A percentile compares a stretch with the other conserved stretches of the same genome.
Conservation (phyloP, 345 rosid species). For the Pistacia integerrima region DNA sequence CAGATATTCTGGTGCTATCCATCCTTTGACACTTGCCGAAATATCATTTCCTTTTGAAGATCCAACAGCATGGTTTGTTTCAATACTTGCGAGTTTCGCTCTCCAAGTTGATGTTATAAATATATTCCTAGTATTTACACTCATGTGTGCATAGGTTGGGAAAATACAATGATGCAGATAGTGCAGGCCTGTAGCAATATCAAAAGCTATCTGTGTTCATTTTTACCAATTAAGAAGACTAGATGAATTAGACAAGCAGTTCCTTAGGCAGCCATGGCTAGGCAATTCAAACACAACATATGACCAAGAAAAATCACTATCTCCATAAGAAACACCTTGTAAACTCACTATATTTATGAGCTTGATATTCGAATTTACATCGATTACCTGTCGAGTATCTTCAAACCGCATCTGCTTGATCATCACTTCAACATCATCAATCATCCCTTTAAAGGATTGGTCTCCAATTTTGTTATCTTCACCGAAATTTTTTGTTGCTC, state of each 20-base stretch:
- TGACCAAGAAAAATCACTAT: slow-evolving; percentile 38
- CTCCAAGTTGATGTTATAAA: slow-evolving; percentile 48
- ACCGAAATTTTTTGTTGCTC: no score
- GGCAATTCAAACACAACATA: slow-evolving; percentile 13
- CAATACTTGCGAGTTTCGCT: slow-evolving; percentile 51
- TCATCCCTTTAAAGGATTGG: no score
- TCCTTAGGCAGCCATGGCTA: slow-evolving; percentile 50
- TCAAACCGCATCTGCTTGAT: no score
- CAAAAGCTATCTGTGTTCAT: slow-evolving; percentile 43
- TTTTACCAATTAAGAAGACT: slow-evolving; percentile 35
- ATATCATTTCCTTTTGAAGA: slow-evolving; percentile 15
- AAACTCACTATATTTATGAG: slow-evolving; percentile 52
- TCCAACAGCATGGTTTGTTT: slow-evolving; percentile 18
- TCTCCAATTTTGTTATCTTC: no score
- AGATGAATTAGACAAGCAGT: slow-evolving; percentile 33
- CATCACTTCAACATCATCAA: no score
- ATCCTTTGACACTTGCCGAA: neutral
- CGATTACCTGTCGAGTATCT: slow-evolving; percentile 28
- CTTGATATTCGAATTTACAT: slow-evolving; percentile 54
- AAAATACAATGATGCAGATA: slow-evolving; percentile 38
- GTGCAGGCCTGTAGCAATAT: no score
- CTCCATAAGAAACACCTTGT: slow-evolving; percentile 46
- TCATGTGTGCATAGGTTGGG: slow-evolving; percentile 30
- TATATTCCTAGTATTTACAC: slow-evolving; percentile 12
- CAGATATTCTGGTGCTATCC: slow-evolving; percentile 16